phyloP scores from a whole-genome alignment of 805 yeast species.

The Ogataea zsoltii region DNA sequence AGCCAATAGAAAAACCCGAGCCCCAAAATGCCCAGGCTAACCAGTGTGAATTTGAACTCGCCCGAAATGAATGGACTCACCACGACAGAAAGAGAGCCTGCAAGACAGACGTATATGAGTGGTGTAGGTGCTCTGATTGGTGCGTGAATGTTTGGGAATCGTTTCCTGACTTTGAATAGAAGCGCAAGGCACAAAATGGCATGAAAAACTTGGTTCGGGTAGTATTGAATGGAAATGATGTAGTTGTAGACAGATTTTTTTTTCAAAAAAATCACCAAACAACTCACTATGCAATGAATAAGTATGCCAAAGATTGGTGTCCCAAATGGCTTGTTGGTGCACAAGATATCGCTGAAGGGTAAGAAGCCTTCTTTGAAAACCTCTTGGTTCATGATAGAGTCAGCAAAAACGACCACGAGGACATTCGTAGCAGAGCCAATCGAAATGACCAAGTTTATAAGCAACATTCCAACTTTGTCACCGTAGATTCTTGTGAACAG shows the following conservation, averaged over 20 bases:
- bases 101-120: constrained; percentile 41
- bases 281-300: constrained; percentile 27
- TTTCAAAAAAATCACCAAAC: constrained; percentile 23
- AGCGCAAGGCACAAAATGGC: constrained; percentile 27
- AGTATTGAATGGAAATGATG: constrained; percentile 47
- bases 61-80: constrained; percentile 51
- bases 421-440: constrained; percentile 51
- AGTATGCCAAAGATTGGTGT: constrained; percentile 41
- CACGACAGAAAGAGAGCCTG: constrained; percentile 47
- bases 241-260: constrained; percentile 36
- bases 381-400: constrained; percentile 49
- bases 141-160: constrained; percentile 25
- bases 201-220: constrained; percentile 45
- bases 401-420: constrained; percentile 47
- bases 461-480: constrained; percentile 38
- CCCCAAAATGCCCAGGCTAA: constrained; percentile 20
- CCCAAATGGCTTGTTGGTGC: constrained; percentile 48
- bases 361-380: constrained; percentile 49
- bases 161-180: constrained; percentile 22
- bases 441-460: constrained; percentile 46
- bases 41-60: constrained; percentile 25
- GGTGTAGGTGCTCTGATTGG: constrained; percentile 26
- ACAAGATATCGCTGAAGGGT: constrained; percentile 43
- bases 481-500: constrained; percentile 48
- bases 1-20: constrained; percentile 28